Evolutionary conservation across 371 early-diverging fungal genomes (phyloP).

Genomic region (Vairimorpha necatrix): DNA sequence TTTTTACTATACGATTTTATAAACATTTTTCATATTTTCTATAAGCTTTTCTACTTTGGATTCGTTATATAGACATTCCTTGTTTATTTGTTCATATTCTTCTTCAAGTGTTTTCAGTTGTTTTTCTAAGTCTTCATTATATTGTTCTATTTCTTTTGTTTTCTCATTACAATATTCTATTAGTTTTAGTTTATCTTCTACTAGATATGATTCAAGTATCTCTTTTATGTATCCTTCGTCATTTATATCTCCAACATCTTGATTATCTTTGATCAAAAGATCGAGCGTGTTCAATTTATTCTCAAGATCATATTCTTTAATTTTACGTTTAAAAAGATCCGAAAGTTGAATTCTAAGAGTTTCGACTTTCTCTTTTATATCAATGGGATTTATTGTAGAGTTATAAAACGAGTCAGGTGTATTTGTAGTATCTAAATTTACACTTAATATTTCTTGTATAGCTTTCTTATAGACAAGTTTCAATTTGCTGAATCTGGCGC

Average conservation of each 20-base stretch:
- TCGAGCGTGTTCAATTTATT: slow-evolving; percentile 39
- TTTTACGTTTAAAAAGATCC: slow-evolving; percentile 31
- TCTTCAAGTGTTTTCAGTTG: slow-evolving; percentile 3
- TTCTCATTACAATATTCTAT: slow-evolving; percentile 25
- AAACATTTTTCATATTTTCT: slow-evolving; percentile 11
- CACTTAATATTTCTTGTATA: slow-evolving; percentile 40
- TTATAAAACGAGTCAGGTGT: slow-evolving; percentile 30
- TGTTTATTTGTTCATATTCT: slow-evolving; percentile 4
- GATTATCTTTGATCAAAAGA: slow-evolving; percentile 25
- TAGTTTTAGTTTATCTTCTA: background rate
- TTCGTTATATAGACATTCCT: slow-evolving; percentile 8
- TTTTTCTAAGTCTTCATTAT: slow-evolving; percentile 10
- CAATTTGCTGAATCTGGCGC: slow-evolving; percentile 22
- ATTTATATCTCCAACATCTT: slow-evolving; percentile 23
- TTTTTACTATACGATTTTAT: background rate
- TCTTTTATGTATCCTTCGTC: slow-evolving; percentile 45
- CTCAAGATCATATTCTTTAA: slow-evolving; percentile 17
- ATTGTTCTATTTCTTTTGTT: slow-evolving; percentile 26
- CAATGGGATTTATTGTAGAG: background rate
- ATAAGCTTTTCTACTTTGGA: background rate
- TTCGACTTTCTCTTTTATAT: slow-evolving; percentile 6
- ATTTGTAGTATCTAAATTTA: background rate
- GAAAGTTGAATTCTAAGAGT: slow-evolving; percentile 21
- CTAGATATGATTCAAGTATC: slow-evolving; percentile 45
- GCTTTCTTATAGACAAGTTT: slow-evolving; percentile 51